Evolutionary conservation across 140 eudicot species (phyloP).

Genomic region (Stevia rebaudiana): DNA sequence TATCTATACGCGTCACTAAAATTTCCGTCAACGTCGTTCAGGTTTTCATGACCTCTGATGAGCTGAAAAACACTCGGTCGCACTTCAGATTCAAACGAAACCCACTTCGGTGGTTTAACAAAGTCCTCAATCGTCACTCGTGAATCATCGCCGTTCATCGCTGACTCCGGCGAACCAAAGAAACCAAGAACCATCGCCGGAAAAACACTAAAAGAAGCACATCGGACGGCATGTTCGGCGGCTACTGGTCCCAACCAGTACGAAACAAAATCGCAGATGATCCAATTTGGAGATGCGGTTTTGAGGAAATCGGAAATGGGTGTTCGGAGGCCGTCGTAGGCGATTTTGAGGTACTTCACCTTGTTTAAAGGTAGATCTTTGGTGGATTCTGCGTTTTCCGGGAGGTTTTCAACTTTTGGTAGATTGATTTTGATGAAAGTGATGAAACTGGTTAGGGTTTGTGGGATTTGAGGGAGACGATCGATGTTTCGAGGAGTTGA

Average conservation of each 20-base stretch:
- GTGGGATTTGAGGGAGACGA: constrained; percentile 44
- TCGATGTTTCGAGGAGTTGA: constrained; percentile 45
- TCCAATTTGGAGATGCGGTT: constrained; percentile 28
- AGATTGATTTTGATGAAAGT: constrained; percentile 22
- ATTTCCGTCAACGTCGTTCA: not conserved
- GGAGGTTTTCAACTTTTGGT: constrained; percentile 30
- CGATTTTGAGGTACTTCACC: constrained; percentile 32
- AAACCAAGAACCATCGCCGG: constrained; percentile 11
- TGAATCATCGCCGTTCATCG: constrained; percentile 6
- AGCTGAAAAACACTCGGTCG: constrained; percentile 16
- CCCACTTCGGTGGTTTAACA: constrained; percentile 29
- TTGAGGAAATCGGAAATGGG: constrained; percentile 16
- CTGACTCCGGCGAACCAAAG: constrained; percentile 11
- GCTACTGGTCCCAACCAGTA: constrained; percentile 28
- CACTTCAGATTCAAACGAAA: constrained; percentile 27
- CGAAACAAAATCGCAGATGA: constrained; percentile 17
- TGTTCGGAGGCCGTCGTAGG: constrained; percentile 23
- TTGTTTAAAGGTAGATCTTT: constrained; percentile 20
- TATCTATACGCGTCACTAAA: constrained; percentile 17
- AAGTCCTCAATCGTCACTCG: not conserved
- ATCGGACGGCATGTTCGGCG: constrained; percentile 5
- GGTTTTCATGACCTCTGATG: not conserved
- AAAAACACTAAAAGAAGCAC: constrained; percentile 25
- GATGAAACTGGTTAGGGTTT: constrained; percentile 19
- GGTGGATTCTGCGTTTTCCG: constrained; percentile 40